Base-by-base conservation (phyloP, 495 filamentous ascomycete genomes). In the Aspergillus bridgeri region DNA sequence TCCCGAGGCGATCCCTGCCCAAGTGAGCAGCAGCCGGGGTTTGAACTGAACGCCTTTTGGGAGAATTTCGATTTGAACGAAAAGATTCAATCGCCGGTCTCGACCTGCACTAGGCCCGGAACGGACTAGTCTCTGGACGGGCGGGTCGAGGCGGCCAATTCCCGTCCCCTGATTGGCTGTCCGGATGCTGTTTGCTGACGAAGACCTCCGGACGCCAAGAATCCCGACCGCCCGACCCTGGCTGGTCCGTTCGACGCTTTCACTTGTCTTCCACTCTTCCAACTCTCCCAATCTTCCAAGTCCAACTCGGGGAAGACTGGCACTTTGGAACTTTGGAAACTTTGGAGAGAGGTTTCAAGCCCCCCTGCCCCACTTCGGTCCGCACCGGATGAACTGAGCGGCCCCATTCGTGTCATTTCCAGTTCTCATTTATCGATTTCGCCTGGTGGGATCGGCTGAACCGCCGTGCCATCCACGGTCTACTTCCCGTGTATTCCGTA, bases 381-480 rank as follows among this genome's bases (percentile, higher is more conserved):
- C 60, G 60, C 60, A 59, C 60, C 60, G 60, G 56, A 60, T 60
- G 43, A 48, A 47, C 18, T 38, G 45, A 55, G 56, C 48, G 53
- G 60, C 42, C 29, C 60, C 60, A 46, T 51, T 54, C 51, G 55
- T 58, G 33, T 44, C 53, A 49, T 42, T 23, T 44, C 24, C 45
- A 27, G 43, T n/a, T n/a, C 9, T 22, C 33, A 6, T 29, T 9
- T 29, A 7, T 29, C 6, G 27, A 7, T 7, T 29, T 29, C 6
- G 27, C 1, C 27, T 29, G 1, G 2, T 6, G 27, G 27, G 11
- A 7, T 33, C 29, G 29, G 29, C 5, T 38, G 13, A 38, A 2
- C 33, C 33, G 33, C 33, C 33, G 33, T 38, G 33, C 11, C 33
- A 38, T 38, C 33, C 33, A 33, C 5, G 29, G 29, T 27, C 25